These are phyloP conservation scores for Picea glauca DNA, from an alignment of 75 land plant genomes.

Conservation along the genomic window DNA sequence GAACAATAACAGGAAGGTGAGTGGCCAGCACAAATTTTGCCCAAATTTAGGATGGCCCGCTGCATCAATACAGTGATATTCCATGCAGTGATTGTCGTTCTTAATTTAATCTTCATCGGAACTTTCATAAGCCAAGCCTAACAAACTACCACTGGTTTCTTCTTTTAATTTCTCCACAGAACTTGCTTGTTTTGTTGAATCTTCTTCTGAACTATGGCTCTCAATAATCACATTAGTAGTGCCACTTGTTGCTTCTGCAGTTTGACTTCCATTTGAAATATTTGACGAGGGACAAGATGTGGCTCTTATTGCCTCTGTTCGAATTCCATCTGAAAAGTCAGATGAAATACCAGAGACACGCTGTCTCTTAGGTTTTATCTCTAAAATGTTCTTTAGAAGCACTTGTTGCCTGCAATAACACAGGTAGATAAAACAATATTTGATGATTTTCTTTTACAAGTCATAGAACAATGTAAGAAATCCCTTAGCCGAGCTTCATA, in stretches of 20 bases:
- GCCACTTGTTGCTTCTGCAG: slow-evolving; percentile 10
- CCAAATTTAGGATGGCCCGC: too few species aligned
- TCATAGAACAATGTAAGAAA: too few species aligned
- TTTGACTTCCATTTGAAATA: neutral
- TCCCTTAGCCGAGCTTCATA: too few species aligned
- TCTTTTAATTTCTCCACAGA: slow-evolving; percentile 12
- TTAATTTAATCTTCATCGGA: slow-evolving; percentile 64
- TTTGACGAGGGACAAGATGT: slow-evolving; percentile 1
- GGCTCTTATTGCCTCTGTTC: neutral
- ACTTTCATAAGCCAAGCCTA: slow-evolving; percentile 90
- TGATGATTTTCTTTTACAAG: too few species aligned
- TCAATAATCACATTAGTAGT: neutral
- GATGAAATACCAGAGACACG: slow-evolving; percentile 40
- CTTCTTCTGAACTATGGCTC: slow-evolving; percentile 1
- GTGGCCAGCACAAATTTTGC: too few species aligned
- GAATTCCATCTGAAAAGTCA: slow-evolving; percentile 3
- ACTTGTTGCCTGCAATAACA: slow-evolving; percentile 76
- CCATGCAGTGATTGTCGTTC: too few species aligned
- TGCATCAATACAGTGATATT: too few species aligned
- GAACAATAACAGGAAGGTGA: too few species aligned
- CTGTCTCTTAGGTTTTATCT: slow-evolving; percentile 74
- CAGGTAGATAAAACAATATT: too few species aligned
- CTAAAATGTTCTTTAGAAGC: slow-evolving; percentile 78
- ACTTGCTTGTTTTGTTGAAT: neutral
- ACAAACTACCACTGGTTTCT: slow-evolving; percentile 45